Evolutionary conservation across 108 stramenopile species (phyloP).

Genomic region (Skeletonema menzelii): DNA sequence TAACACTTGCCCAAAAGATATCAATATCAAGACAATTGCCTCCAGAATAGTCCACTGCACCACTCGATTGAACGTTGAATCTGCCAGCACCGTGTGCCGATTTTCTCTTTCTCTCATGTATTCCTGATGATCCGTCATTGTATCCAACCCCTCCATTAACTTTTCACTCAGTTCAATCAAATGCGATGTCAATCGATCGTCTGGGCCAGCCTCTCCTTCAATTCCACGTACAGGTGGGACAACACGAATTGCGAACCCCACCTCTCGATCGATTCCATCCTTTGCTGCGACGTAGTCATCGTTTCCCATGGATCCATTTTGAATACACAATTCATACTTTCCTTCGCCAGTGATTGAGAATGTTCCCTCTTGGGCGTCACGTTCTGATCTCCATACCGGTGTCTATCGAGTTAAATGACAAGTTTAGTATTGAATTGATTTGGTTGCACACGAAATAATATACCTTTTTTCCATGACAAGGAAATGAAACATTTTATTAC

Average conservation of each 20-base stretch:
- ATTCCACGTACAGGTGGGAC: constrained; percentile 35
- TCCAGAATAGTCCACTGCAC: constrained; percentile 77
- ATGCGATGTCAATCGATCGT: constrained; percentile 39
- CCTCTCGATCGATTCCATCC: constrained; percentile 32
- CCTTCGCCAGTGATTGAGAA: constrained; percentile 45
- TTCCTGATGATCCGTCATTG: constrained; percentile 77
- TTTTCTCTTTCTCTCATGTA: constrained; percentile 72
- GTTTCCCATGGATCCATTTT: constrained; percentile 51
- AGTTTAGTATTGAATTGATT: not conserved
- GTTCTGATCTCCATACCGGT: constrained; percentile 54
- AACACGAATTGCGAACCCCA: constrained; percentile 72
- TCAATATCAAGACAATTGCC: constrained; percentile 61
- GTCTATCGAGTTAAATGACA: not conserved
- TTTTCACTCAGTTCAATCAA: constrained; percentile 25
- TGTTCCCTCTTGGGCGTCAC: constrained; percentile 52
- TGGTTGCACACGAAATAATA: not conserved
- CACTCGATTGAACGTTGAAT: constrained; percentile 56
- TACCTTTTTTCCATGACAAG: not conserved
- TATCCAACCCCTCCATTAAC: constrained; percentile 33
- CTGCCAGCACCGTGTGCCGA: constrained; percentile 52
- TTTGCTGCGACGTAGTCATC: constrained; percentile 46
- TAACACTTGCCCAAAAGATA: constrained; percentile 76
- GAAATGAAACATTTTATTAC: not conserved
- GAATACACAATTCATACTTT: constrained; percentile 63
- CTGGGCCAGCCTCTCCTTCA: constrained; percentile 65